phyloP scores from a whole-genome alignment of 768 basidiomycete species.

The Mycena amicta region DNA sequence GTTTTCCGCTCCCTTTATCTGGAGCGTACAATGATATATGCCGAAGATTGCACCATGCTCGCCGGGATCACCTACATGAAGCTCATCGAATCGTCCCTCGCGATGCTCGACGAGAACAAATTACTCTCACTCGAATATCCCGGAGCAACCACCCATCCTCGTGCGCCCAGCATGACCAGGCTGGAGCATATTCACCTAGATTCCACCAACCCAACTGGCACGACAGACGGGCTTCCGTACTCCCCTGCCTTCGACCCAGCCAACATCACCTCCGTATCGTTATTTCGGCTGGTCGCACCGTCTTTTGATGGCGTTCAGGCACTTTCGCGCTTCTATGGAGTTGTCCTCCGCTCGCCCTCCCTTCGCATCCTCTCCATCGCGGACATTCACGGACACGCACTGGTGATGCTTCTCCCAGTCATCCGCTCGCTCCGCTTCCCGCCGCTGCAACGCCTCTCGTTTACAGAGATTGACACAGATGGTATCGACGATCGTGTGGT shows the following conservation, averaged over 20 bases:
- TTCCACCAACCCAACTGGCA: constrained; percentile 10
- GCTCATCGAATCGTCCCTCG: constrained; percentile 14
- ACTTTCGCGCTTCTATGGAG: constrained; percentile 17
- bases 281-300: constrained; percentile 17
- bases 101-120: constrained; percentile 19
- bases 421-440: constrained; percentile 7
- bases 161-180: constrained; percentile 9
- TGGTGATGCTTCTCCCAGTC: constrained; percentile 16
- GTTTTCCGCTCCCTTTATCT: constrained; percentile 10
- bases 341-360: constrained; percentile 8
- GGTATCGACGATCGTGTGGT: neutral
- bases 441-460: neutral
- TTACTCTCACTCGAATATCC: constrained; percentile 15
- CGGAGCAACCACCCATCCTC: constrained; percentile 1
- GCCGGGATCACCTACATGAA: constrained; percentile 4
- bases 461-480: constrained; percentile 10
- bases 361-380: constrained; percentile 2
- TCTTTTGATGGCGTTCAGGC: constrained; percentile 19
- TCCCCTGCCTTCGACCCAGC: constrained; percentile 14
- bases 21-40: constrained; percentile 18
- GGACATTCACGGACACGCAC: constrained; percentile 17
- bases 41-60: constrained; percentile 12
- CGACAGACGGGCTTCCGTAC: neutral
- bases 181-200: constrained; percentile 10
- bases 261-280: constrained; percentile 7